Conservation (phyloP, 2,329 filamentous ascomycete genomes). For the Fusarium sp. region DNA sequence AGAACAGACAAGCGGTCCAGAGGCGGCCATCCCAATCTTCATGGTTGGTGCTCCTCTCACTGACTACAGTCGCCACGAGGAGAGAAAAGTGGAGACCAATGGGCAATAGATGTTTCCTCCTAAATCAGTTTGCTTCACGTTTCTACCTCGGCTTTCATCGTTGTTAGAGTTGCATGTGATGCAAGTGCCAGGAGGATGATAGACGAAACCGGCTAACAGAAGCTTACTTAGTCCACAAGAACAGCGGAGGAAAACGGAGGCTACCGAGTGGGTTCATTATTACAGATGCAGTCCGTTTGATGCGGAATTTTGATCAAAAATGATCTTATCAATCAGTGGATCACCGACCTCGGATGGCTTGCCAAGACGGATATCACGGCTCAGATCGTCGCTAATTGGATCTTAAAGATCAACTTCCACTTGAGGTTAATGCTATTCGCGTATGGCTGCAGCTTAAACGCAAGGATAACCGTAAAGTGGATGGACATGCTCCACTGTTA, state of each 20-base stretch:
- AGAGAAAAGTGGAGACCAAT: no score
- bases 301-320: neutral
- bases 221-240: neutral
- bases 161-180: neutral
- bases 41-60: conserved; percentile 77
- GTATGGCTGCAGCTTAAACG: neutral
- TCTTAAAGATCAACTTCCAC: conserved; percentile 2
- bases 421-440: neutral
- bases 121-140: no score
- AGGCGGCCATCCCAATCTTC: conserved; percentile 88
- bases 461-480: neutral
- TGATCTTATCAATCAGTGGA: conserved; percentile 35
- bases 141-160: neutral
- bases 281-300: conserved; percentile 5
- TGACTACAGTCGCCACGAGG: no score
- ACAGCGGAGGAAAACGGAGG: neutral
- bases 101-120: no score
- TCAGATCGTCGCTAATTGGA: neutral
- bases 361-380: conserved; percentile 32
- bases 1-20: conserved; percentile 91
- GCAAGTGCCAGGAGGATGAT: neutral
- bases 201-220: neutral
- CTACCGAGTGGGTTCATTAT: neutral
- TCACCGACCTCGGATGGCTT: conserved; percentile 21
- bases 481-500: neutral